These are phyloP conservation scores for Wallacemonas sp. DNA, from an alignment of 208 protist species.

Conservation along the genomic window DNA sequence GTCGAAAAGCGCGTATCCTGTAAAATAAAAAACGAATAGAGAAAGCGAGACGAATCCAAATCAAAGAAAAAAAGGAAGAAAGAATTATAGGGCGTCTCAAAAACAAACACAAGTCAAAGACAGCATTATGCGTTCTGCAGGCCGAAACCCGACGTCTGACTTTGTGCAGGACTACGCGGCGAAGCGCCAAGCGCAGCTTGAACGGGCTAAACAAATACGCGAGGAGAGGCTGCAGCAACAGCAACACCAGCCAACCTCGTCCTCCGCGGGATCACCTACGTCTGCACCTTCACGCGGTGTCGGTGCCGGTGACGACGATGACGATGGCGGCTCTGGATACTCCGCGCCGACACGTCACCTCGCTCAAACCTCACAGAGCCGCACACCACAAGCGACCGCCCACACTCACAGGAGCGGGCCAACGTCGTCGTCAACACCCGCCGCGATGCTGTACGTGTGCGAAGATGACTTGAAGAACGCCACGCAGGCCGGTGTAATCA, in stretches of 20 bases:
- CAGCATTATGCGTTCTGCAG: conserved; percentile 8
- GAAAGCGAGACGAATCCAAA: background rate
- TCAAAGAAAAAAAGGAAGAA: background rate
- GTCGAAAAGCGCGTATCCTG: too few species aligned
- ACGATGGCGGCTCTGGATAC: too few species aligned
- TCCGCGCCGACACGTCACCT: too few species aligned
- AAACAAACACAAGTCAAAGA: background rate
- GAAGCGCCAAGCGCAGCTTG: conserved; percentile 83
- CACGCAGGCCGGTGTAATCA: conserved; percentile 76
- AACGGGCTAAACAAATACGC: conserved; percentile 68
- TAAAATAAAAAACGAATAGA: too few species aligned
- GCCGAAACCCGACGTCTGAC: conserved; percentile 48
- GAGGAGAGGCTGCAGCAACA: conserved; percentile 50
- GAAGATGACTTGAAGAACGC: conserved; percentile 79
- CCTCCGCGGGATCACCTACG: background rate
- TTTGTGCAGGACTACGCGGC: conserved; percentile 89
- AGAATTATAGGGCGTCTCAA: background rate
- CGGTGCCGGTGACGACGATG: background rate
- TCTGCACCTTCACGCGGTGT: background rate
- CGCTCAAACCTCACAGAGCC: too few species aligned
- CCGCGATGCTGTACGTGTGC: conserved; percentile 67
- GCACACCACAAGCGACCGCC: too few species aligned
- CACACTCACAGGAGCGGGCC: too few species aligned
- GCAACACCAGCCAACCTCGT: conserved; percentile 10
- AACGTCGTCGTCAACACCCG: too few species aligned